Conservation (phyloP, 495 filamentous ascomycete genomes). For the Aspergillus bridgeri region DNA sequence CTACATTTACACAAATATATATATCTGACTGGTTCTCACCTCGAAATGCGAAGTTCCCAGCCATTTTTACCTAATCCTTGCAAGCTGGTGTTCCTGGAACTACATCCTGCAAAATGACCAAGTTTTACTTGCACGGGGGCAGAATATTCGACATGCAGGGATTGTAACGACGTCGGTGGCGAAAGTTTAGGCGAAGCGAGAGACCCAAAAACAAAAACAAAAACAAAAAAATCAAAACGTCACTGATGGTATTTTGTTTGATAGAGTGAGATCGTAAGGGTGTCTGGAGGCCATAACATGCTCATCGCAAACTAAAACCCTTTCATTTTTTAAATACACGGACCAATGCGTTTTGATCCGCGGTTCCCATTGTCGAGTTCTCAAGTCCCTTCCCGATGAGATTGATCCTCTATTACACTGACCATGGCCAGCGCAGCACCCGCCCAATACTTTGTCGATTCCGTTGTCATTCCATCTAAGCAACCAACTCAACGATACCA, state of each 20-base stretch:
- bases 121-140: background rate
- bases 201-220: background rate
- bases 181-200: background rate
- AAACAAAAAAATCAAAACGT: conserved; percentile 25
- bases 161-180: background rate
- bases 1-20: too few relatives aligned
- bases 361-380: conserved; percentile 30
- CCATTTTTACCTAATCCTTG: too few relatives aligned
- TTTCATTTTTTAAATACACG: conserved; percentile 37
- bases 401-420: conserved; percentile 31
- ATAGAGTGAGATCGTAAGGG: conserved; percentile 43
- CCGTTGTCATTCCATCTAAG: conserved; percentile 55
- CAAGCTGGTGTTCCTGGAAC: too few relatives aligned
- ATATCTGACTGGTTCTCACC: too few relatives aligned
- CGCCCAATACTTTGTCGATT: conserved; percentile 22
- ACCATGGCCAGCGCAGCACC: conserved; percentile 33
- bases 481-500: conserved; percentile 87
- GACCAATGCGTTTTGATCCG: conserved; percentile 18
- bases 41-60: too few relatives aligned
- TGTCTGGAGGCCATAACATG: conserved; percentile 43
- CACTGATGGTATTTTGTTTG: conserved; percentile 43
- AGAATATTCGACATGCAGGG: background rate
- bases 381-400: conserved; percentile 27
- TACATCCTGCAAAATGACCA: too few relatives aligned
- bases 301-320: conserved; percentile 43